phyloP scores from a whole-genome alignment of 1,284 basidiomycete genomes.

The Rhodotorula sp. region DNA sequence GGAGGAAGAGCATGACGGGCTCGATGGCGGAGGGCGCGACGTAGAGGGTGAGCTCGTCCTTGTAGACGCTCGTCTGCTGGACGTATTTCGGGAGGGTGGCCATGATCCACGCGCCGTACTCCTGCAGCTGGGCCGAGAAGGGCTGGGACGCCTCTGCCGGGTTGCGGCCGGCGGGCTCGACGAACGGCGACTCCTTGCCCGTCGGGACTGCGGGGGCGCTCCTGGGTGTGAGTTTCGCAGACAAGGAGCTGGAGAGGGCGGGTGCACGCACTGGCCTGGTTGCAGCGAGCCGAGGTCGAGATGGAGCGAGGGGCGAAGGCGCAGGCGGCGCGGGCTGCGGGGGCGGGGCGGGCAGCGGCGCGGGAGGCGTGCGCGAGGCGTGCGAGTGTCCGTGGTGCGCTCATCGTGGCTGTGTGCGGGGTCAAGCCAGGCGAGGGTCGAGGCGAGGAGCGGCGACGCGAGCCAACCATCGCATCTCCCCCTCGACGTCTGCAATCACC shows the following conservation, averaged over 20 bases:
- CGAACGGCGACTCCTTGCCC: conserved; percentile 64
- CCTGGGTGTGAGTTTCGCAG: neutral
- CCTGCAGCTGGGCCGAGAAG: conserved; percentile 74
- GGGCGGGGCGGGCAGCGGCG: conserved; percentile 4
- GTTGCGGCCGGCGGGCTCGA: conserved; percentile 82
- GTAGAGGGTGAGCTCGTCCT: conserved; percentile 94
- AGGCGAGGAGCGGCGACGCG: neutral
- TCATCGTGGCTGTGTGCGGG: neutral
- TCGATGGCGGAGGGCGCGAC: conserved; percentile 78
- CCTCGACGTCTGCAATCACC: neutral
- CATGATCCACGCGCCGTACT: conserved; percentile 80
- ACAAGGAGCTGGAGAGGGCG: neutral
- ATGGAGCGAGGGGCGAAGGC: conserved; percentile 10
- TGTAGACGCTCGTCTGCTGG: conserved; percentile 96
- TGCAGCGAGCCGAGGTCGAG: conserved; percentile 16
- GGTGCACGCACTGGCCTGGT: conserved; percentile 13
- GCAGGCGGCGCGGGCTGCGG: conserved; percentile 15
- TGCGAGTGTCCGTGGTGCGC: neutral
- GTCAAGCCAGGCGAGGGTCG: neutral
- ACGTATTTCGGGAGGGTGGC: conserved; percentile 92
- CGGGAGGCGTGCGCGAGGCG: conserved; percentile 8
- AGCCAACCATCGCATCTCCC: neutral
- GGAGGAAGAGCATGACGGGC: conserved; percentile 87
- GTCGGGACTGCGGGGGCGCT: conserved; percentile 17
- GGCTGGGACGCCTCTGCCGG: conserved; percentile 70